phyloP scores from a whole-genome alignment of 129 eudicot genomes.

The Dittrichia graveolens region DNA sequence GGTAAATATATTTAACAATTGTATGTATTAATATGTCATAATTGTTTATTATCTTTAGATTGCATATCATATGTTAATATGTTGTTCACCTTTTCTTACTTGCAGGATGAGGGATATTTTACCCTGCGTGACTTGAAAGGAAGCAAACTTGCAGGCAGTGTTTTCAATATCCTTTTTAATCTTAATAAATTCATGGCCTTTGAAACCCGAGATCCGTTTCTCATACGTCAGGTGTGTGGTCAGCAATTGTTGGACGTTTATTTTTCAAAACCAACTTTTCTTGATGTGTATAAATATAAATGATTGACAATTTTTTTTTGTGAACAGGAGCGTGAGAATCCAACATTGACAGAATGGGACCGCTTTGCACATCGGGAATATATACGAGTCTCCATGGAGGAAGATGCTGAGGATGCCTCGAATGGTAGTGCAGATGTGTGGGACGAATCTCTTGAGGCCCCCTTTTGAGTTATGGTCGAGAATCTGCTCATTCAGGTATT shows the following conservation, averaged over 20 bases:
- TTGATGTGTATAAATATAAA: not conserved
- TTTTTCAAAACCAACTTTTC: not conserved
- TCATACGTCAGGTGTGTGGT: conserved; percentile 80
- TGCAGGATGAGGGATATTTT: conserved; percentile 74
- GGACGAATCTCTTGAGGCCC: conserved; percentile 91
- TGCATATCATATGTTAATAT: not conserved
- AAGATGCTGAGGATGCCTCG: conserved; percentile 82
- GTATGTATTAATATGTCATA: not conserved
- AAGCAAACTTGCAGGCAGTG: conserved; percentile 83
- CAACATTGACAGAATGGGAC: conserved; percentile 97
- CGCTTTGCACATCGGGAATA: conserved; percentile 98
- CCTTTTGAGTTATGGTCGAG: conserved; percentile 57
- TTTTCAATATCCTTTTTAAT: conserved; percentile 92
- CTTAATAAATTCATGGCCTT: conserved; percentile 97
- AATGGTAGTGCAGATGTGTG: conserved; percentile 90
- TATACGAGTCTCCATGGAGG: conserved; percentile 81
- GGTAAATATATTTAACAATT: conserved; percentile 36
- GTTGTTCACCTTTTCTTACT: not conserved
- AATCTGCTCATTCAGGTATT: conserved; percentile 32
- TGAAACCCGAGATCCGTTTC: conserved; percentile 97
- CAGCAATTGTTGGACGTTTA: not conserved
- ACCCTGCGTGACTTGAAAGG: conserved; percentile 83
- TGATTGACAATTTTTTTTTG: not conserved
- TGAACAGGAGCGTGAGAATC: conserved; percentile 94
- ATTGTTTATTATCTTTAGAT: not conserved